Conservation (phyloP, 805 yeast species). For the Schwanniomyces occidentalis region DNA sequence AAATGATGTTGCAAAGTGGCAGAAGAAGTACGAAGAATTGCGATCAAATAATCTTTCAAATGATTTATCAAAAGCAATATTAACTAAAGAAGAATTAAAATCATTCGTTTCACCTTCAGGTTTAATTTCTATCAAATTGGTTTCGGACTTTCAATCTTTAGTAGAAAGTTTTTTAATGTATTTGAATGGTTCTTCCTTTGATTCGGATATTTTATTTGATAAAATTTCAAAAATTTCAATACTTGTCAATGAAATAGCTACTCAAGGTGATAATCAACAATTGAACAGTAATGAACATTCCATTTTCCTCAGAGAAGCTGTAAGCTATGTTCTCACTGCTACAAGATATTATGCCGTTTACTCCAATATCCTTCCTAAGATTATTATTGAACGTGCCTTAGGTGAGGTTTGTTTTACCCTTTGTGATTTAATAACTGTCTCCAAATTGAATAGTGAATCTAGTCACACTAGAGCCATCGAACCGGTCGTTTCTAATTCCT, state of each 20-base stretch:
- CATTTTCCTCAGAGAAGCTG: constrained; percentile 58
- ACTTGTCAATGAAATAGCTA: constrained; percentile 41
- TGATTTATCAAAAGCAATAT: constrained; percentile 17
- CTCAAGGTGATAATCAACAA: constrained; percentile 26
- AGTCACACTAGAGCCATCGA: constrained; percentile 5
- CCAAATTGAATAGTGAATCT: constrained; percentile 39
- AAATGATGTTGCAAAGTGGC: constrained; percentile 48
- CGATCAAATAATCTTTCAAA: constrained; percentile 32
- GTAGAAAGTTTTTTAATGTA: constrained; percentile 46
- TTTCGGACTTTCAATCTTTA: constrained; percentile 47
- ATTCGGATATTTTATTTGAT: constrained; percentile 48
- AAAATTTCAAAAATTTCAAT: constrained; percentile 51
- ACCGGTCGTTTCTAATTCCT: constrained; percentile 1
- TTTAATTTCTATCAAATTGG: constrained; percentile 43
- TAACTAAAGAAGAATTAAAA: constrained; percentile 25
- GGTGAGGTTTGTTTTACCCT: constrained; percentile 69
- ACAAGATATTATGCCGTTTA: constrained; percentile 72
- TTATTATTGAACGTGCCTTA: constrained; percentile 72
- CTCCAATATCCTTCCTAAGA: constrained; percentile 62
- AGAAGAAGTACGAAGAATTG: constrained; percentile 49
- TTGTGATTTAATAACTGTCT: constrained; percentile 58
- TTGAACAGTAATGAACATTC: constrained; percentile 40
- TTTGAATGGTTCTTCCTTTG: constrained; percentile 26
- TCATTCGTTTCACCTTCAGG: constrained; percentile 41
- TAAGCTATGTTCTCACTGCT: constrained; percentile 73